Percentiles rank a stretch among this genome's conserved stretches.
Conservation (phyloP, 257 asterid genomes). For the Salvia hispanica region DNA sequence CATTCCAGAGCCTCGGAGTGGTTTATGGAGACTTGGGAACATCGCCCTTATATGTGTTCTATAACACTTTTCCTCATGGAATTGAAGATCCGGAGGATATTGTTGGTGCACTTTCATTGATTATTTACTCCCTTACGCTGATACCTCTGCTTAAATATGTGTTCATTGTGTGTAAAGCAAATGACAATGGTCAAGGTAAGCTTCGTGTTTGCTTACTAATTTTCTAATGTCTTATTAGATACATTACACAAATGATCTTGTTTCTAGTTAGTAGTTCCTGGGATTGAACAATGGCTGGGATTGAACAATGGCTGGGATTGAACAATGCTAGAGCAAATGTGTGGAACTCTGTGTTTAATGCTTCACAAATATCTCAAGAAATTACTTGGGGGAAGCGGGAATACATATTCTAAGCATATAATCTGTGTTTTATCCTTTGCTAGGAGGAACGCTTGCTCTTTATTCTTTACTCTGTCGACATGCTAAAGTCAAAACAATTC, state of each 20-base stretch:
- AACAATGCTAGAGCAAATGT: background rate
- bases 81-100: constrained; percentile 62
- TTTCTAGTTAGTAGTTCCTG: background rate
- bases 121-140: constrained; percentile 69
- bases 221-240: background rate
- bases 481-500: constrained; percentile 64
- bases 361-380: constrained; percentile 13
- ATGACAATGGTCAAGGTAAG: constrained; percentile 72
- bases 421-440: background rate
- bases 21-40: constrained; percentile 35
- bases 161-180: constrained; percentile 69
- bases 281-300: background rate
- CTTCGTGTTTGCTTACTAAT: constrained; percentile 11
- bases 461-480: constrained; percentile 65
- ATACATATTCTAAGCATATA: background rate
- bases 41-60: constrained; percentile 60
- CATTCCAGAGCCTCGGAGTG: constrained; percentile 31
- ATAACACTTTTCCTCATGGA: constrained; percentile 63
- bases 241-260: background rate
- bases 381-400: background rate
- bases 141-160: constrained; percentile 75
- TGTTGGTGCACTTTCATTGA: constrained; percentile 71
- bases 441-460: constrained; percentile 69
- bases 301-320: too few relatives aligned
- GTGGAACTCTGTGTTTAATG: background rate